Evolutionary conservation across 345 rosid species (phyloP), one percentile per base, ranked within the genome.

Genomic region (Eucalyptus viminalis): DNA sequence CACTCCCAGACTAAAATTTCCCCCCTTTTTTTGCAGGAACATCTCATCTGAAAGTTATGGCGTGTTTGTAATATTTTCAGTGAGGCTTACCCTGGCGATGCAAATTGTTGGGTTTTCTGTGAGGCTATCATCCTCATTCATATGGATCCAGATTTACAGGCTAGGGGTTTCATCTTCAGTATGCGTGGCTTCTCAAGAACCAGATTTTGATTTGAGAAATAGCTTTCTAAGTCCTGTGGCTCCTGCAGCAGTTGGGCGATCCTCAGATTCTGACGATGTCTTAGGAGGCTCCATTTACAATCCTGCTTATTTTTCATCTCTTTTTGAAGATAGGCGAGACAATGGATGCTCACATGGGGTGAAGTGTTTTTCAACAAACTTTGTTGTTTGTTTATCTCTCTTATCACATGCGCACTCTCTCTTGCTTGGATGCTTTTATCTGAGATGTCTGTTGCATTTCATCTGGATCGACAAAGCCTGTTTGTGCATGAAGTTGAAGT

Each of bases 111-210:
- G 99, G 50, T 95, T 94, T 91, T 87, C 92, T 44, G 95, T 96
- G 89, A 94, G 99, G 94, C 88, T 97, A 27, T 94, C 94, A 11
- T 97, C 99, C 29, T 93, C 96, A 22, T 92, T 97, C 86, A 43
- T 97, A 58, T 97, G 99, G 99, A 92, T 97, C 92, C 99, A 97
- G 95, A 97, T 97, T 86, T 97, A 97, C 90, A 92, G 97, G 90
- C 92, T 97, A 91, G 99, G 99, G 44, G 95, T 94, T 87, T 92
- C 96, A 51, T 50, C 88, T 86, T 90, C 92, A 17, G 95, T 92
- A 53, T 67, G 89, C 49, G 34, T 90, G 15, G 92, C 80, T 87
- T 90, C 94, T 34, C 92, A 91, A 86, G 96, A 91, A 81, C 80
- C 94, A 47, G 95, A 97, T 92, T 94, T 93, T 87, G 96, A 95